Conservation (phyloP, 257 asterid species). For the Capsicum chinense region DNA sequence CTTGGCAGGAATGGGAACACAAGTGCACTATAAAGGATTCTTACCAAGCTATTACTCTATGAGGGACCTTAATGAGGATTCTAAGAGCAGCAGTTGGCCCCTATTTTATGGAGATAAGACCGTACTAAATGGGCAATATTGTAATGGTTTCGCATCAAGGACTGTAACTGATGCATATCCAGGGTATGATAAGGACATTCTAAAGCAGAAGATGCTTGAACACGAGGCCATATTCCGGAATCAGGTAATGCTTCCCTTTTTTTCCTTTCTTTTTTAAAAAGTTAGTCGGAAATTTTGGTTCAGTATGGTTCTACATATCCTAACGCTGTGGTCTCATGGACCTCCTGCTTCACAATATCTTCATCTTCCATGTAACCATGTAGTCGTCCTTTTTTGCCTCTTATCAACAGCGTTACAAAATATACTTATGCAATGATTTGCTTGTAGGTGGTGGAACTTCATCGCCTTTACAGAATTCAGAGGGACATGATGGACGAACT, state of each 20-base stretch:
- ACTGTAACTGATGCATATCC: conserved; percentile 54
- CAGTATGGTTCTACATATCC: background rate
- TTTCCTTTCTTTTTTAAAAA: background rate
- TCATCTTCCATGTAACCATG: background rate
- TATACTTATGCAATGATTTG: conserved; percentile 31
- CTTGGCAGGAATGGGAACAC: conserved; percentile 85
- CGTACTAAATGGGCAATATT: conserved; percentile 60
- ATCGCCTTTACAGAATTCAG: conserved; percentile 84
- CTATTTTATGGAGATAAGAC: conserved; percentile 63
- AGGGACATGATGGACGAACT: conserved; percentile 91
- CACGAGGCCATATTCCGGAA: conserved; percentile 85
- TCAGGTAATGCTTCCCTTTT: conserved; percentile 58
- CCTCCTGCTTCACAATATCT: background rate
- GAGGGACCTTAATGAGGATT: conserved; percentile 93
- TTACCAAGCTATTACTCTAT: conserved; percentile 71
- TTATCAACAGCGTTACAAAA: background rate
- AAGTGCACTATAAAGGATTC: conserved; percentile 75
- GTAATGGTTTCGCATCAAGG: conserved; percentile 59
- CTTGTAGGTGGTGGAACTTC: conserved; percentile 81
- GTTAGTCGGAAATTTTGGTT: conserved; percentile 4
- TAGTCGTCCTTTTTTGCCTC: background rate
- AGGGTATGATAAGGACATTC: conserved; percentile 66
- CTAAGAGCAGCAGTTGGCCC: conserved; percentile 87
- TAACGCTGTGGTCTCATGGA: background rate
- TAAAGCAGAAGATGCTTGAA: conserved; percentile 90